Conservation (phyloP, 495 filamentous ascomycete genomes). For the Aspergillus egyptiacus region DNA sequence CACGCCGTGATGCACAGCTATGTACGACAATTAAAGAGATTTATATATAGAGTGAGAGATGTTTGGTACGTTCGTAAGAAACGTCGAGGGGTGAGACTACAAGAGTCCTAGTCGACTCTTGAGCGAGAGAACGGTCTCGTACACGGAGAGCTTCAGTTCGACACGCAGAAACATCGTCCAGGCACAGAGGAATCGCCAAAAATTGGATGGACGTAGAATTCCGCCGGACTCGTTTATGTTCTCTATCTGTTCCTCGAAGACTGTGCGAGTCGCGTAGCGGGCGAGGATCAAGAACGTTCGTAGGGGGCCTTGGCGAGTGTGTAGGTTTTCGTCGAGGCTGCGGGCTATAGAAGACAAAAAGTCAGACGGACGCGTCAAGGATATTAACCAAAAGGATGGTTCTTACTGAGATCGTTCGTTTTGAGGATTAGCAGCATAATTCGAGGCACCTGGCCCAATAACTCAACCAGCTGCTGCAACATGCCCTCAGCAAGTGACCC, state of each 20-base stretch:
- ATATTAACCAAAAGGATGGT: not conserved
- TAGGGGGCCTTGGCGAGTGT: slow-evolving; percentile 81
- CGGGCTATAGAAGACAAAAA: slow-evolving; percentile 47
- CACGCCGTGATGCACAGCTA: slow-evolving; percentile 2
- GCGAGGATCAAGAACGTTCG: slow-evolving; percentile 92
- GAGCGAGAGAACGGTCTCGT: slow-evolving; percentile 48
- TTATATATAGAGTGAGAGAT: not conserved
- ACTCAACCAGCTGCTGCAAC: slow-evolving; percentile 76
- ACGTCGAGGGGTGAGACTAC: not conserved
- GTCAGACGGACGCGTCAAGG: not conserved
- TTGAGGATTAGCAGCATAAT: slow-evolving; percentile 95
- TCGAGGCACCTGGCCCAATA: slow-evolving; percentile 82
- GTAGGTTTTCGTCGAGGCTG: slow-evolving; percentile 87
- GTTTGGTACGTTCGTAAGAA: not conserved
- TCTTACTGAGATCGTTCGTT: slow-evolving; percentile 88
- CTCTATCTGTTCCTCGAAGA: slow-evolving; percentile 83
- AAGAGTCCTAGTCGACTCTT: slow-evolving; percentile 36
- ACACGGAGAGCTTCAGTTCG: slow-evolving; percentile 56
- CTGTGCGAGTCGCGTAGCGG: slow-evolving; percentile 80
- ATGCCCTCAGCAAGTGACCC: slow-evolving; percentile 80
- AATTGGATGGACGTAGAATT: slow-evolving; percentile 48
- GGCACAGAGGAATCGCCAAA: slow-evolving; percentile 50
- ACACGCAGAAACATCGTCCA: slow-evolving; percentile 56
- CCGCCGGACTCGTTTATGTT: slow-evolving; percentile 54
- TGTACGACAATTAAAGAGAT: not conserved